Conservation (phyloP, 345 rosid species). For the Salix dunnii region DNA sequence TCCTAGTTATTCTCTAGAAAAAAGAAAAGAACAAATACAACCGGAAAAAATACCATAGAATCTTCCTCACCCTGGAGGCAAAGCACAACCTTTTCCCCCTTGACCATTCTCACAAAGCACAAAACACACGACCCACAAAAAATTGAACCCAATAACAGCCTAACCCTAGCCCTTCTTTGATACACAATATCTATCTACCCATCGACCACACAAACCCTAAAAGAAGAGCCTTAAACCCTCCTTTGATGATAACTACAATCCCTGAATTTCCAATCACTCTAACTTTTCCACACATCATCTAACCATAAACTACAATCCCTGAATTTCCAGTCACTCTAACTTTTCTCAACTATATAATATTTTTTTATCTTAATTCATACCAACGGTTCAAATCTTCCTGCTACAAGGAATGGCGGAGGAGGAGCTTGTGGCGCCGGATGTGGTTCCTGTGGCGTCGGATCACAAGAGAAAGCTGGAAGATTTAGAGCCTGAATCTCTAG, state of each 20-base stretch:
- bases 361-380: background rate
- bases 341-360: background rate
- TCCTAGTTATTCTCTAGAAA: too few species aligned
- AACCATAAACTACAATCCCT: background rate
- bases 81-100: too few species aligned
- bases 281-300: background rate
- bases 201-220: too few species aligned
- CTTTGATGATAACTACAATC: background rate
- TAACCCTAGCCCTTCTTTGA: too few species aligned
- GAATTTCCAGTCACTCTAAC: background rate
- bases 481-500: slow-evolving; percentile 31
- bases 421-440: slow-evolving; percentile 36
- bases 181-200: too few species aligned
- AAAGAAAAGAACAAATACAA: too few species aligned
- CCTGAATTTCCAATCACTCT: background rate
- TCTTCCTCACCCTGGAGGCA: too few species aligned
- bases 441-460: slow-evolving; percentile 34
- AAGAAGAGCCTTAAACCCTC: background rate
- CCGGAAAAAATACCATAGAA: too few species aligned
- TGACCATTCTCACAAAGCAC: too few species aligned
- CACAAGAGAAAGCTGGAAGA: slow-evolving; percentile 75
- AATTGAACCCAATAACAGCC: too few species aligned
- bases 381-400: background rate
- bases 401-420: slow-evolving; percentile 55
- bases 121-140: too few species aligned